Evolutionary conservation across 2,329 filamentous ascomycete genomes (phyloP).

Genomic region (Oidium heveae): DNA sequence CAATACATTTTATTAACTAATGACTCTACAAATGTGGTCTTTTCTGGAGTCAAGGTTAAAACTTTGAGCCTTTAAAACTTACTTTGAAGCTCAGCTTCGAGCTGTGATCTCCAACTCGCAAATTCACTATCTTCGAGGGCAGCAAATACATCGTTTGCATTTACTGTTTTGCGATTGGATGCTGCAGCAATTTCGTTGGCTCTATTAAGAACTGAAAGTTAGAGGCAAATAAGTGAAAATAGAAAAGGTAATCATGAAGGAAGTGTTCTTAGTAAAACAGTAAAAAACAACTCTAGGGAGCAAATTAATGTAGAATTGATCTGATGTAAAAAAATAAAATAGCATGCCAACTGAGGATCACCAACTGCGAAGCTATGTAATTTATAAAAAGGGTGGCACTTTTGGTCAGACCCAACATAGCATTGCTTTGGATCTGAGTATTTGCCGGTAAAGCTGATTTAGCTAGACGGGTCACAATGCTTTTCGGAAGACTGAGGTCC

Average conservation of each 20-base stretch:
- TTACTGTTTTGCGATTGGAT: slow-evolving; percentile 54
- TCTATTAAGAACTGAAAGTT: slow-evolving; percentile 17
- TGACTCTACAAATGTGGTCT: no score
- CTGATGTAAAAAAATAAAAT: no score
- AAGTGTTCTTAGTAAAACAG: no score
- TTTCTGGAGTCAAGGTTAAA: no score
- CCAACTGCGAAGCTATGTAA: slow-evolving; percentile 51
- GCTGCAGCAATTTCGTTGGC: slow-evolving; percentile 45
- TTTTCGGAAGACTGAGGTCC: slow-evolving; percentile 57
- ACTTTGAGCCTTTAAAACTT: background rate
- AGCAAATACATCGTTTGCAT: slow-evolving; percentile 49
- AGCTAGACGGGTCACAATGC: slow-evolving; percentile 54
- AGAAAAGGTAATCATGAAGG: no score
- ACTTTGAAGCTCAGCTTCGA: slow-evolving; percentile 60
- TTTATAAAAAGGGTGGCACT: slow-evolving; percentile 66
- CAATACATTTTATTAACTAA: no score
- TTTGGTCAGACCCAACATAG: slow-evolving; percentile 54
- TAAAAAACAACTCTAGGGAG: no score
- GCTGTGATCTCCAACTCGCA: slow-evolving; percentile 36
- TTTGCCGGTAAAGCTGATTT: slow-evolving; percentile 60
- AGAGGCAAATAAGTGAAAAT: background rate
- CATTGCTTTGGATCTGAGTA: slow-evolving; percentile 64
- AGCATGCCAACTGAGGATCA: slow-evolving; percentile 5
- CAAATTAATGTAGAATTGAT: no score
- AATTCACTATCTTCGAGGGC: slow-evolving; percentile 57